Conservation (phyloP, 1,284 basidiomycete genomes). For the Ustilago tritici region DNA sequence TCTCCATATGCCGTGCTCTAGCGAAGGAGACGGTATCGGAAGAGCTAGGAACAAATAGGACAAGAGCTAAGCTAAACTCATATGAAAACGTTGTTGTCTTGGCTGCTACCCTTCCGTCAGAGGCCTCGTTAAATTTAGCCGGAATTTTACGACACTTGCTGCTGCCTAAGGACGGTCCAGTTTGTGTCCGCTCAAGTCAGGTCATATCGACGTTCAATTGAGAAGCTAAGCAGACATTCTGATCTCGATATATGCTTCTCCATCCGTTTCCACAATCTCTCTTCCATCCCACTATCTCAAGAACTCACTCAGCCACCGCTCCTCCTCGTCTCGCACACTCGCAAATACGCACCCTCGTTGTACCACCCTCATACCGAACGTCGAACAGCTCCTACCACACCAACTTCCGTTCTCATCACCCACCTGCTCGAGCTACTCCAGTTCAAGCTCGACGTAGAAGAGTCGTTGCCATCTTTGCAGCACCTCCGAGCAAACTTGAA, state of each 20-base stretch:
- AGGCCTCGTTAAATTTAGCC: too few relatives aligned
- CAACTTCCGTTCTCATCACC: background rate
- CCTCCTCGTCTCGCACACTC: background rate
- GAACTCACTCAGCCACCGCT: background rate
- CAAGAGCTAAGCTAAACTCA: constrained; percentile 11
- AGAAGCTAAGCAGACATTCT: background rate
- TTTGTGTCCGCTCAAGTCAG: too few relatives aligned
- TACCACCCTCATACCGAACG: background rate
- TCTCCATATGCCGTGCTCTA: background rate
- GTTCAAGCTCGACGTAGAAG: too few relatives aligned
- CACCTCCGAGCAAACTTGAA: too few relatives aligned
- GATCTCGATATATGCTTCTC: constrained; percentile 1
- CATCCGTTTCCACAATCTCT: background rate
- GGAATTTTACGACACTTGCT: too few relatives aligned
- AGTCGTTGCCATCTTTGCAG: too few relatives aligned
- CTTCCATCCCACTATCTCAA: background rate
- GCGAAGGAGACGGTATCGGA: constrained; percentile 5
- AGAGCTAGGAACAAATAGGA: constrained; percentile 28
- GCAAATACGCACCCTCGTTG: background rate
- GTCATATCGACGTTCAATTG: background rate
- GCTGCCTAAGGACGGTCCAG: too few relatives aligned
- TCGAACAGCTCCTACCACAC: background rate
- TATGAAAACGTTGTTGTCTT: background rate
- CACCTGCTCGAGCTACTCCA: background rate
- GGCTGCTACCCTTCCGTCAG: constrained; percentile 16